Evolutionary conservation across 495 filamentous ascomycete species (phyloP), one percentile per base, ranked within the genome.

Genomic region (Penicillium verhagenii): DNA sequence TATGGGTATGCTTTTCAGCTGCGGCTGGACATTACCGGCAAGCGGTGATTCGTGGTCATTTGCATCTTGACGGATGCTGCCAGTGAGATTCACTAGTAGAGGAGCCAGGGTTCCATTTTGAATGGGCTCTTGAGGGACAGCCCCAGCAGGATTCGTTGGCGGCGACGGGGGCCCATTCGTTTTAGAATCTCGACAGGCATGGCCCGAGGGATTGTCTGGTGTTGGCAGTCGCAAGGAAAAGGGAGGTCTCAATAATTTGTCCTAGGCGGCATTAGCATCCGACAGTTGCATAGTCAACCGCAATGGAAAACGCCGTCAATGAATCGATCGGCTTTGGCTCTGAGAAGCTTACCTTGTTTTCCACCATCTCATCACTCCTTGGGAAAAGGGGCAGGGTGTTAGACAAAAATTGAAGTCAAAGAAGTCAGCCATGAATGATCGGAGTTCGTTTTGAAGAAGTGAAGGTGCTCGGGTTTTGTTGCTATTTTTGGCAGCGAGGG

Each of bases 31-130:
- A 40, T 28, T 23, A 40, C 48, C 11, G 19, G 48, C 23, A 2
- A 21, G 48, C 21, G 48, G 37, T 51, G 26, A 1, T 8, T 51
- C 18, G n/a, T 40, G 20, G 48, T 42, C 48, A 51, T 29, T 51
- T 51, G 48, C 48, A 51, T 42, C 13, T 51, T 51, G 48, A 40
- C 48, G 33, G 21, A 51, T 42, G 42, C 35, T 42, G 28, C 35
- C 48, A 51, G 48, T 19, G 37, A 21, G 13, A 51, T 51, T 21
- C 35, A 21, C 35, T 51, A 20, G 35, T 42, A 13, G 16, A 25
- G 33, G 26, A 3, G 28, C 16, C 35, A 33, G 33, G 48, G n/a
- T n/a, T n/a, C 48, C 42, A 51, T 38, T 37, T 50, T 14, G 47
- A 31, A 1, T 38, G 16, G 47, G 31, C 21, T 51, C 48, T 51